Base-by-base conservation (phyloP, 148 eudicot genomes). In the Amaranthus palmeri region DNA sequence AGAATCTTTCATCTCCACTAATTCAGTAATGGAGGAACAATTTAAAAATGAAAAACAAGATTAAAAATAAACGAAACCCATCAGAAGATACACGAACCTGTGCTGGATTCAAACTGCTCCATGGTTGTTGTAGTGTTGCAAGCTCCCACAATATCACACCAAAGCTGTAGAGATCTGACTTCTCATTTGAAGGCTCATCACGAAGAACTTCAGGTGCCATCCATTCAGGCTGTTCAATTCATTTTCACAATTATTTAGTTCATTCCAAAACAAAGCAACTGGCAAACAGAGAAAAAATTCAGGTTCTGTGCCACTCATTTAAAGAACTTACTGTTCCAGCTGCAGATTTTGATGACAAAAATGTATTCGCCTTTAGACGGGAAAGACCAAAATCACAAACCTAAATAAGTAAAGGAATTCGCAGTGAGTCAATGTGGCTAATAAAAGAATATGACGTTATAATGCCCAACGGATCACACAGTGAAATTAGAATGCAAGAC, bases 151-250 rank as follows among this genome's bases (percentile, higher is more conserved):
- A 84, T 75, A 93, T 93, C 47, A 93, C 91, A 66, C 98, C 98
- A 81, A 91, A 93, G 80, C 98, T 93, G 80, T 93, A 93, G 60
- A 91, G 87, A 83, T 93, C 98, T 54, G 98, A 93, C 75, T 93
- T 93, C 79, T 93, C 98, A 84, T 93, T 89, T 80, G 98, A 93
- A 67, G 87, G 97, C 81, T 93, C 98, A 66, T 86, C 97, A 62
- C 97, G 91, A 44, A 93, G 88, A 74, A 93, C 98, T 87, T 93
- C 98, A 64, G 98, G 98, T 65, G 98, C 96, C 98, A 93, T 93
- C 98, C 98, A 93, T 86, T 93, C 98, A 67, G 98, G 98, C 97
- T 83, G 75, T 71, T 56, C 50, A 77, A 62, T 67, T 55, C 15
- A 69, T 25, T 58, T 47, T 18, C 11, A 56, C 43, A 13, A 65